Evolutionary conservation across 208 protist species (phyloP).

Genomic region (Leishmania lainsoni): DNA sequence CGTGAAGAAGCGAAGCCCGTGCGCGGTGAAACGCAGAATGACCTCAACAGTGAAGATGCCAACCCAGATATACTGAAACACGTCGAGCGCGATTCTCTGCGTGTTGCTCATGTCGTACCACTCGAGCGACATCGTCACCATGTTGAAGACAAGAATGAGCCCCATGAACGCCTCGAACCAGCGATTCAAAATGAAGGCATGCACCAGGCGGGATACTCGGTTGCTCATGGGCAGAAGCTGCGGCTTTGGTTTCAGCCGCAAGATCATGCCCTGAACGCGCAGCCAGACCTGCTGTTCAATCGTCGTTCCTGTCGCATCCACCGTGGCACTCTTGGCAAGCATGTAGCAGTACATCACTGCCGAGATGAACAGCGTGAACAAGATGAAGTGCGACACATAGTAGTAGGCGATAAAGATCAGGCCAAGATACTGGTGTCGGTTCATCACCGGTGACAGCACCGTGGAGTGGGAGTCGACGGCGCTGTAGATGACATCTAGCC

Average conservation of each 20-base stretch:
- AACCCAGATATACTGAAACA: slow-evolving; percentile 87
- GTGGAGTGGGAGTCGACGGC: slow-evolving; percentile 76
- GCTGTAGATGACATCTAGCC: slow-evolving; percentile 86
- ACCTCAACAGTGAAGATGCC: slow-evolving; percentile 89
- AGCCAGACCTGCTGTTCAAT: slow-evolving; percentile 83
- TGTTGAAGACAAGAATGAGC: slow-evolving; percentile 73
- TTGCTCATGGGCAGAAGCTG: slow-evolving; percentile 67
- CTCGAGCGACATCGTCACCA: slow-evolving; percentile 87
- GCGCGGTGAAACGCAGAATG: slow-evolving; percentile 69
- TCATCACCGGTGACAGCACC: slow-evolving; percentile 39
- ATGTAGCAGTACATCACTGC: slow-evolving; percentile 91
- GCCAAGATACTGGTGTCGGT: slow-evolving; percentile 73
- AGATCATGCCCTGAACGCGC: slow-evolving; percentile 77
- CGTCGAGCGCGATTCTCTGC: slow-evolving; percentile 52
- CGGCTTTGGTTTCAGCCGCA: slow-evolving; percentile 57
- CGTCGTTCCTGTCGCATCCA: slow-evolving; percentile 65
- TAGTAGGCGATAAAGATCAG: slow-evolving; percentile 93
- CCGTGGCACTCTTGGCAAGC: slow-evolving; percentile 60
- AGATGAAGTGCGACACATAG: slow-evolving; percentile 87
- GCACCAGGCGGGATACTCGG: slow-evolving; percentile 52
- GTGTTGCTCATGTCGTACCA: slow-evolving; percentile 71
- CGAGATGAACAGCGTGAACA: slow-evolving; percentile 91
- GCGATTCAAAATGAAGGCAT: slow-evolving; percentile 50
- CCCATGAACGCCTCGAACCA: slow-evolving; percentile 77
- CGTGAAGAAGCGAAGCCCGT: slow-evolving; percentile 80